These are phyloP conservation scores for Daldinia eschscholtzii DNA, from an alignment of 2,329 filamentous ascomycete species.

Conservation along the genomic window DNA sequence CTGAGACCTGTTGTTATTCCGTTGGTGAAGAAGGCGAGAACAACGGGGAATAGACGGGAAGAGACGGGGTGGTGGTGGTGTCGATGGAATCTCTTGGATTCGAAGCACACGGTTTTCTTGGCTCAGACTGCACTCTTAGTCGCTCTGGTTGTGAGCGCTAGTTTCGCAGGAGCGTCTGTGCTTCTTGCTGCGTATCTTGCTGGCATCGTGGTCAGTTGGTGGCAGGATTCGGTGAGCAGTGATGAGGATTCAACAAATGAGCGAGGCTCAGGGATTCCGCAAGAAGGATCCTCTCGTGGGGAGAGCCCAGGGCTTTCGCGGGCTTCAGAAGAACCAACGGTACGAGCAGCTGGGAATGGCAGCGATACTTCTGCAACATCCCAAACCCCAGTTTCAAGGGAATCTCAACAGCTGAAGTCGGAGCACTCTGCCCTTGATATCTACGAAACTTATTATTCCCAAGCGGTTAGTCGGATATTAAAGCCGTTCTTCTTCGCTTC, in stretches of 20 bases:
- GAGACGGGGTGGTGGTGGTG: constrained; percentile 3
- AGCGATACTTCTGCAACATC: neutral
- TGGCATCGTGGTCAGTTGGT: constrained; percentile 71
- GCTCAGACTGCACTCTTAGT: constrained; percentile 65
- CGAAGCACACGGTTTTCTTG: constrained; percentile 56
- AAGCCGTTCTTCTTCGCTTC: constrained; percentile 81
- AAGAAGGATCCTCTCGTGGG: constrained; percentile 20
- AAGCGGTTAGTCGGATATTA: constrained; percentile 64
- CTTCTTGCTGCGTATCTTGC: constrained; percentile 74
- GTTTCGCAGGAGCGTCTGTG: constrained; percentile 72
- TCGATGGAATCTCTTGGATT: constrained; percentile 46
- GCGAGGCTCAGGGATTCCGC: neutral
- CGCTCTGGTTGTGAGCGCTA: constrained; percentile 62
- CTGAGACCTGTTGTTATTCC: constrained; percentile 54
- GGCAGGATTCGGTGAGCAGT: constrained; percentile 57
- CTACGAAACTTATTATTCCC: constrained; percentile 58
- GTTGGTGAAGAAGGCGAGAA: constrained; percentile 1
- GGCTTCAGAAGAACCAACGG: neutral
- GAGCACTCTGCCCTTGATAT: constrained; percentile 38
- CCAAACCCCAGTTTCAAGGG: neutral
- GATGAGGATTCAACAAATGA: neutral
- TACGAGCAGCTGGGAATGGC: neutral
- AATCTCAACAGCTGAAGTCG: constrained; percentile 9
- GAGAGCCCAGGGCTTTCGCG: neutral
- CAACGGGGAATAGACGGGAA: neutral